Evolutionary conservation across 768 basidiomycete genomes (phyloP), one percentile per base, ranked within the genome.

Genomic region (Agrocybe pediades): DNA sequence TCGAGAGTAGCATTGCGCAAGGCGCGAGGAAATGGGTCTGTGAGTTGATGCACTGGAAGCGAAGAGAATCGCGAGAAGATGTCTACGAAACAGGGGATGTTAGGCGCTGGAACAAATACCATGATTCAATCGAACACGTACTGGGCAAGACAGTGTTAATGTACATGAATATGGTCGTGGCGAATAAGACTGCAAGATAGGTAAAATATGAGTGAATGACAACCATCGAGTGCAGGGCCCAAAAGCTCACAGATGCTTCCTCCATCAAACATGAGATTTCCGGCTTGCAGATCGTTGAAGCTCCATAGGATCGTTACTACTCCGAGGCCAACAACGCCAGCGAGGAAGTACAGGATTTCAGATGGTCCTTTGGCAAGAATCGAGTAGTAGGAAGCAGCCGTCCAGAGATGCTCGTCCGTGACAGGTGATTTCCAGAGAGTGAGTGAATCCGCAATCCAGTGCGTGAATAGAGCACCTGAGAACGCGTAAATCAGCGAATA

Each of bases 401-500:
- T 87, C 87, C 89, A 91, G 11, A 94, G 78, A 59, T 88, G 83
- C 57, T 85, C 84, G 62, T 94, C 90, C n/a, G 88, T 92, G 61
- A 87, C 79, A 40, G 92, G 90, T 11, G 88, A 84, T 73, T 90
- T 92, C 92, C 92, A 94, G 36, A 94, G 78, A 27, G 92, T 94
- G 47, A 92, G 74, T 1, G 90, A 92, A 76, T 94, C 92, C n/a
- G 92, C 92, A 57, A 91, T 92, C 92, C 92, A 94, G 66, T 94
- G 88, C 29, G 90, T 92, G 67, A 92, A 92, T 4, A 94, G 77
- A 42, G 87, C 74, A 46, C 92, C 91, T 92, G 67, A n/a, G 9
- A 46, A 50, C 19, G 21, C 20, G 30, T 26, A 13, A 45, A 49
- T 25, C 57, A 55, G 33, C 29, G 21, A 42, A 42, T 40, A 23